These are phyloP conservation scores for Teunomyces pallodes DNA, from an alignment of 805 yeast species.

Conservation along the genomic window DNA sequence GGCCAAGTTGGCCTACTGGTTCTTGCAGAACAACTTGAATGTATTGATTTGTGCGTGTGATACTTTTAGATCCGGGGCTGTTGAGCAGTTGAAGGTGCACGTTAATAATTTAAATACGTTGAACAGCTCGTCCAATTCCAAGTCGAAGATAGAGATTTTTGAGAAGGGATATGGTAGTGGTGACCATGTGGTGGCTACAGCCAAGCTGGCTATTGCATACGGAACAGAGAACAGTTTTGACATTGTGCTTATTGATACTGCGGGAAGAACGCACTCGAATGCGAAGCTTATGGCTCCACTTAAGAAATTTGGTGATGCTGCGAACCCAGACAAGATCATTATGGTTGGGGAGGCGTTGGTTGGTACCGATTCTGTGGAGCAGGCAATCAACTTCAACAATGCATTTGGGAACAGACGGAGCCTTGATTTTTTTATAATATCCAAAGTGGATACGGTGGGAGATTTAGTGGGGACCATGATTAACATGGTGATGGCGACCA, in stretches of 20 bases:
- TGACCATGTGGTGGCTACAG: constrained; percentile 88
- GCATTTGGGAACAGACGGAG: constrained; percentile 85
- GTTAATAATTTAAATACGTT: constrained; percentile 77
- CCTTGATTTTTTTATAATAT: constrained; percentile 85
- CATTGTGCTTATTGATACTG: constrained; percentile 91
- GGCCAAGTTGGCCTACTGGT: constrained; percentile 94
- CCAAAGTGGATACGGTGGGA: constrained; percentile 97
- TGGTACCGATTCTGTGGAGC: constrained; percentile 95
- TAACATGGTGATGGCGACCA: constrained; percentile 94
- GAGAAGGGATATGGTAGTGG: constrained; percentile 98
- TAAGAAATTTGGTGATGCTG: constrained; percentile 92
- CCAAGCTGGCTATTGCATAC: constrained; percentile 81
- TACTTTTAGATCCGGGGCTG: constrained; percentile 97
- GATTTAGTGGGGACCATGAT: constrained; percentile 95
- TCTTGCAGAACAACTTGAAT: constrained; percentile 80
- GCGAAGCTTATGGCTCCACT: constrained; percentile 92
- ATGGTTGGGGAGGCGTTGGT: constrained; percentile 99
- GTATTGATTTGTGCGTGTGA: constrained; percentile 96
- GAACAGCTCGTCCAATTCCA: constrained; percentile 45
- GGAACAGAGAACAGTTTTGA: constrained; percentile 73
- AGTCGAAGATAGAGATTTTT: constrained; percentile 64
- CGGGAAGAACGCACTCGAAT: constrained; percentile 96
- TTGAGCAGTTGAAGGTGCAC: constrained; percentile 94
- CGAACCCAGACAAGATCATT: constrained; percentile 91
- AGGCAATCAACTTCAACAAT: constrained; percentile 87